Percentiles rank a stretch among this genome's conserved stretches.
These are phyloP conservation scores for Ogataea trehalophila DNA, from an alignment of 805 yeast species.

Conservation along the genomic window DNA sequence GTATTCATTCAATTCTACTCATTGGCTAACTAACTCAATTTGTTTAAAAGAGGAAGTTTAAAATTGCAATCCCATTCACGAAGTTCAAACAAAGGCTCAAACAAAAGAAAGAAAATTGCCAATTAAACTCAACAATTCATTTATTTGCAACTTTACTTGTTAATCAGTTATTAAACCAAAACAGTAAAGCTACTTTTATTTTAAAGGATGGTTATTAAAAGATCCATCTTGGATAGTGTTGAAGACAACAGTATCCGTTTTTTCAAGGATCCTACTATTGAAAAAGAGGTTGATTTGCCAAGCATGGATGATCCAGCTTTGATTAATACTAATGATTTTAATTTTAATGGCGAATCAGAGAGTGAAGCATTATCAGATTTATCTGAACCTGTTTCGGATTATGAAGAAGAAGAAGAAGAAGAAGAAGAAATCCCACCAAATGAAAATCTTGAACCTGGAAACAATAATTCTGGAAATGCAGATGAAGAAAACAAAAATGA, in stretches of 20 bases:
- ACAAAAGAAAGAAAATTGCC: no score
- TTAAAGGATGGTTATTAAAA: neutral
- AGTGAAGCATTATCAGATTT: constrained; percentile 17
- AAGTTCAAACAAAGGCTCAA: no score
- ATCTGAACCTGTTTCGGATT: constrained; percentile 14
- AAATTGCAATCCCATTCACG: neutral
- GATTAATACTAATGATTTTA: constrained; percentile 8
- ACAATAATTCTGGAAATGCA: neutral
- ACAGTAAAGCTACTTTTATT: neutral
- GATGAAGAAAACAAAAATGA: neutral
- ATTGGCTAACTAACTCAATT: neutral
- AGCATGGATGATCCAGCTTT: constrained; percentile 12
- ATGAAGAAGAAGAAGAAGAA: constrained; percentile 7
- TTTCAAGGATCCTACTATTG: constrained; percentile 10
- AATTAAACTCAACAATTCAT: no score
- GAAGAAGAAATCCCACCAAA: neutral
- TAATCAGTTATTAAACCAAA: neutral
- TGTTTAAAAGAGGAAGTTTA: neutral
- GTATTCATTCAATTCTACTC: no score
- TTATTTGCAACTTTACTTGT: neutral
- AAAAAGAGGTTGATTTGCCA: constrained; percentile 12
- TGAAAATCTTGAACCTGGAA: constrained; percentile 4
- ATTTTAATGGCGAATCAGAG: constrained; percentile 12
- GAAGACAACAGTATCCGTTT: constrained; percentile 17
- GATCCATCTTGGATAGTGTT: constrained; percentile 10